Base-by-base conservation (phyloP, 202 grass and related monocot species). In the Cymbopogon flexuosus region DNA sequence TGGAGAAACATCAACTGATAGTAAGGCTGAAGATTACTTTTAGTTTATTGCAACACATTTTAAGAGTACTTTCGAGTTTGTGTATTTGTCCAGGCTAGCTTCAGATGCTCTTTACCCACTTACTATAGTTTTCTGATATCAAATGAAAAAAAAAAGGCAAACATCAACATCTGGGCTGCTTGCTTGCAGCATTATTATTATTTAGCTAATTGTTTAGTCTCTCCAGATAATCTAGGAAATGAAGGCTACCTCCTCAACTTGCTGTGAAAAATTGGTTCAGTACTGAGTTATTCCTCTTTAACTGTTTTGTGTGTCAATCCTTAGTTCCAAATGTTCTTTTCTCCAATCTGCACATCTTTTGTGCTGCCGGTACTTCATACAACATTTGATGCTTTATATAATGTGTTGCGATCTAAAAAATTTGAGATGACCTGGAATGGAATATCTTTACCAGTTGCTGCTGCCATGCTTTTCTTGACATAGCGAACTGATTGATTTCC, bases 271-370 rank as follows among this genome's bases (percentile, higher is more conserved):
- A 0, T 30, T 72, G 34, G 43, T 66, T 64, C 45, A 18, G 27
- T 70, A 51, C 40, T 22, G 42, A 78, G 62, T 68, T 66, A 31
- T 64, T 78, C 18, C 31, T 64, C 11, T 33, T 4, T 33, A 27
- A 27, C 31, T 71, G 39, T 77, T 67, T 52, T 42, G 21, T 65
- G 58, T 66, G 23, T 72, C 76, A 65, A 65, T 73, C 45, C 22
- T 29, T 54, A 57, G 57, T 66, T 58, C 22, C 46, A 73, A 45
- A 85, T 85, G 67, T 66, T 85, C 43, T 73, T 65, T 58, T 85
- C 59, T 85, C 5, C 60, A 73, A 33, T 31, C 42, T 64, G 35
- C 34, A 68, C 54, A 41, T 54, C 59, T 79, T 56, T 70, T 83
- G 24, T 72, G 46, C 56, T 77, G 27, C 23, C 0, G 9, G 70